These are phyloP conservation scores for Brassica incana DNA, from an alignment of 345 rosid species.

Conservation along the genomic window DNA sequence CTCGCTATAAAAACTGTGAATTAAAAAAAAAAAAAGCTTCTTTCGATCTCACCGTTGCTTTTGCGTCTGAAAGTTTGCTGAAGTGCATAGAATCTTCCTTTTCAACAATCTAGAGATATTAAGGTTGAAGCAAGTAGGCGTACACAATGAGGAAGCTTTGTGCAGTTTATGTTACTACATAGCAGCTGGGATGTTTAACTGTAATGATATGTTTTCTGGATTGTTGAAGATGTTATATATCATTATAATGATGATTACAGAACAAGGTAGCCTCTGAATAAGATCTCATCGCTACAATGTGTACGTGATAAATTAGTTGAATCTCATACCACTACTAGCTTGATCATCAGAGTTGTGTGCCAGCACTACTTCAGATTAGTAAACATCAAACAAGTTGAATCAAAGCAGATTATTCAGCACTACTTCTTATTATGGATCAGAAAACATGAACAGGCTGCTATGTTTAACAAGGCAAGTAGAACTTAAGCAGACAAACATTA, in stretches of 20 bases:
- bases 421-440: neutral
- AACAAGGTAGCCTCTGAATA: constrained; percentile 45
- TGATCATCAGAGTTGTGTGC: neutral
- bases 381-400: neutral
- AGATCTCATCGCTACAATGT: constrained; percentile 13
- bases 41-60: constrained; percentile 6
- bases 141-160: neutral
- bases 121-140: neutral
- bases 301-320: neutral
- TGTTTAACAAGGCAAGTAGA: constrained; percentile 11
- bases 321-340: too few relatives aligned
- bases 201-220: neutral
- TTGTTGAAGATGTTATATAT: neutral
- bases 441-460: neutral
- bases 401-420: neutral
- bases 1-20: neutral
- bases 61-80: neutral
- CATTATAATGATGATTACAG: constrained; percentile 11
- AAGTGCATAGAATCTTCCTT: neutral
- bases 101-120: neutral
- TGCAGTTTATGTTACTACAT: neutral
- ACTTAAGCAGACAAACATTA: neutral
- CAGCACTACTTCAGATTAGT: neutral
- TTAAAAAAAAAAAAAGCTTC: neutral
- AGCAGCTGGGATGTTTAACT: neutral